Base-by-base conservation (phyloP, 805 yeast species). In the Lachancea cidri region DNA sequence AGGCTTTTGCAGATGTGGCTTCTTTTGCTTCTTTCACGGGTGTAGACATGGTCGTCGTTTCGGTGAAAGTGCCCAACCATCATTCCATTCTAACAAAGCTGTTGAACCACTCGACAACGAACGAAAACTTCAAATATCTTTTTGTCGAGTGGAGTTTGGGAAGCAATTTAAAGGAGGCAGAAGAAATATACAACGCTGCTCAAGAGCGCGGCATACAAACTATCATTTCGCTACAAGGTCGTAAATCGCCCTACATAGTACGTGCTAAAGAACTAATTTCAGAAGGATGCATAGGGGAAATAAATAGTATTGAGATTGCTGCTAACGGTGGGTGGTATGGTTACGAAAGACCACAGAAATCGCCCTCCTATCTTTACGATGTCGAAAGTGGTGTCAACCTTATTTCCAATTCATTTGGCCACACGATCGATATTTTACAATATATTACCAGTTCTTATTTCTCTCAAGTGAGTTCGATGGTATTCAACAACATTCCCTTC, bases 251-350 rank as follows among this genome's bases (percentile, higher is more conserved):
- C 3, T 57, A 59, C 43, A 49, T 59, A 9, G 42, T 54, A 17
- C 46, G 61, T 14, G 64, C 62, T 2, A 59, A 59, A 38, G 62
- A 59, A 41, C 40, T 59, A 17, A 49, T 59, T 3, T 41, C 50
- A 15, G 55, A 55, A 38, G 61, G 60, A 31, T 51, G 54, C 39
- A 55, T 59, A 15, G 62, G 62, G 22, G 55, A 55, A 2, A 59
- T 59, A 8, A 59, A 55, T 38, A 56, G 62, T 4, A 52, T 57
- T 7, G 64, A 59, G 42, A 43, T 59, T 17, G 51, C 60, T 9
- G 60, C 56, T 3, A 57, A 57, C 43, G 64, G 55, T 37, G 62
- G 60, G 17, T 57, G 61, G 61, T 59, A 52, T 36, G 64, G 64
- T 13, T 53, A 56, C 41, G 62, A 57, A 32, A 45, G 64, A 34